Percentiles rank a stretch among this genome's conserved stretches.
Conservation (phyloP, 1,139 yeast species). For the Debaryomyces sp. region DNA sequence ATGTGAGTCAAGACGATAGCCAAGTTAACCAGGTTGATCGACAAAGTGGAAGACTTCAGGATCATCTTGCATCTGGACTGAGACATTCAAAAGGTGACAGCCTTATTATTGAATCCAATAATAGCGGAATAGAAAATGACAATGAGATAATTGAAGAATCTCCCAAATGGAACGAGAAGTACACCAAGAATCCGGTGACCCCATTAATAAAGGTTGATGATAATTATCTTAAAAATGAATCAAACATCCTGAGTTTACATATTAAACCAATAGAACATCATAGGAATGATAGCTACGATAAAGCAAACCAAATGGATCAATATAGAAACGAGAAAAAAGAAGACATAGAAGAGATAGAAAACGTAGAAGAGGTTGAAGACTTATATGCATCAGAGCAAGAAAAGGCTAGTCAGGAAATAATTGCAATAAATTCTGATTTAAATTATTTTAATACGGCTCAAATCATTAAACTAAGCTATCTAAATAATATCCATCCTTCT, state of each 20-base stretch:
- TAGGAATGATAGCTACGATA: background rate
- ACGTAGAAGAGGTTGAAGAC: slow-evolving; percentile 2
- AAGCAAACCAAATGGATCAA: background rate
- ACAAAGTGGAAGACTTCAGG: background rate
- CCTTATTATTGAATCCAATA: background rate
- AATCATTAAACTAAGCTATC: slow-evolving; percentile 27
- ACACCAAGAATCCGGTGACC: background rate
- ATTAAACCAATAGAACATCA: background rate
- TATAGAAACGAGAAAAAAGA: background rate
- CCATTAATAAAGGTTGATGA: background rate
- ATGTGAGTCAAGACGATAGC: background rate
- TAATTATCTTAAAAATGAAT: background rate
- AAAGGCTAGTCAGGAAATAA: slow-evolving; percentile 7
- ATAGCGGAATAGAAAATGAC: background rate
- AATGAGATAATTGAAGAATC: background rate
- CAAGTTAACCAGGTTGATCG: background rate
- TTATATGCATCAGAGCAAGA: background rate
- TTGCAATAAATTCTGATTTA: slow-evolving; percentile 11
- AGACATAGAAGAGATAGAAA: slow-evolving; percentile 2
- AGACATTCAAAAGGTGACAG: background rate
- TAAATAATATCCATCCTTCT: slow-evolving; percentile 33
- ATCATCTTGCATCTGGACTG: background rate
- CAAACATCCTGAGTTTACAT: background rate
- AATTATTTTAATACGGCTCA: slow-evolving; percentile 20
- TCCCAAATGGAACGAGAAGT: background rate